phyloP scores from a whole-genome alignment of 75 land plant genomes.

The Gnetum montanum region DNA sequence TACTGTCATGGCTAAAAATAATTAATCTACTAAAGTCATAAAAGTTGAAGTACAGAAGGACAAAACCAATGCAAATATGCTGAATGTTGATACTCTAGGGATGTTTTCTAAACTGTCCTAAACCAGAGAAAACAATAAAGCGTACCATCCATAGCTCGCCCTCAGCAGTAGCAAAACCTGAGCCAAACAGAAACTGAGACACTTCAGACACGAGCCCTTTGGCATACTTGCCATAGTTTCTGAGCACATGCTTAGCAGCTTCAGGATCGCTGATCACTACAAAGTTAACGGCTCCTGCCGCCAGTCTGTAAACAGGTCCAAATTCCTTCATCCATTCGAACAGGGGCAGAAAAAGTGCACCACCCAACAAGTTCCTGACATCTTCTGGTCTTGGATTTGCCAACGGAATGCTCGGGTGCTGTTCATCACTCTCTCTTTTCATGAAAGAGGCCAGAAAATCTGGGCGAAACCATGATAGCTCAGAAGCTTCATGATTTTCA shows the following conservation, averaged over 20 bases:
- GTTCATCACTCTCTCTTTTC: conserved; percentile 11
- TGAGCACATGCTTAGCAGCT: conserved; percentile 88
- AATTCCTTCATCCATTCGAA: conserved; percentile 86
- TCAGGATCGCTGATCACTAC: conserved; percentile 94
- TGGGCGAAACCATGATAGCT: conserved; percentile 82
- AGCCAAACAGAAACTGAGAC: conserved; percentile 89
- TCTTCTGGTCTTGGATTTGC: conserved; percentile 78
- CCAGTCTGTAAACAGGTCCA: conserved; percentile 86
- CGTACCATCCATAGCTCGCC: conserved; percentile 91
- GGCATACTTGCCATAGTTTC: conserved; percentile 79
- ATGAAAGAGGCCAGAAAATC: conserved; percentile 74
- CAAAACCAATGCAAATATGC: no score
- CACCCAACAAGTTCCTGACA: conserved; percentile 81
- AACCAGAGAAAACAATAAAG: no score
- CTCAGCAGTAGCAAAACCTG: conserved; percentile 96
- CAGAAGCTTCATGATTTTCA: conserved; percentile 18
- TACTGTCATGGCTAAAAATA: no score
- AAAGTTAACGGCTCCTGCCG: conserved; percentile 84
- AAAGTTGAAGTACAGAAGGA: no score
- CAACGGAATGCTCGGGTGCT: conserved; percentile 70
- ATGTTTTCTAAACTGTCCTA: no score
- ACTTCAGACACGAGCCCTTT: conserved; percentile 95
- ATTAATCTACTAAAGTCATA: background rate
- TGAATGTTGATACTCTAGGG: no score
- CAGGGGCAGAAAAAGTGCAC: conserved; percentile 89